Evolutionary conservation across 352 stramenopile species (phyloP), one percentile per base, ranked within the genome.

Genomic region (Pythium vanterpoolii): DNA sequence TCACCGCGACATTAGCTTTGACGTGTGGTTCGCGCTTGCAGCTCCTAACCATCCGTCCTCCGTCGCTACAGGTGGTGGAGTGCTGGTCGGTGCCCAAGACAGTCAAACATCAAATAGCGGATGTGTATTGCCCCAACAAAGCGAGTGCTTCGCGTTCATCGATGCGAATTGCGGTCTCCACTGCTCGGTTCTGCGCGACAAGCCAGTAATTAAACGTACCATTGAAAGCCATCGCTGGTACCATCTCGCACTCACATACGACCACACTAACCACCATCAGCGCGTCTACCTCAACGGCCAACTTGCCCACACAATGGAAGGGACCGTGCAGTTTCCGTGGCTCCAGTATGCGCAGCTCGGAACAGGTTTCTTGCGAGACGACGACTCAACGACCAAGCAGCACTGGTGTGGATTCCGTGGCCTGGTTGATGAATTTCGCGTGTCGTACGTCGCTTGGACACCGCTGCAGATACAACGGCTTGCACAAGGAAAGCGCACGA

Each of bases 331-430:
- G 18, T 87, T 77, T 71, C 33, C 44, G 1, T 79, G 75, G 26
- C 43, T 89, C 6, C 62, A 62, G 13, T 64, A 79, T 50, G 69
- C 73, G n/a, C 84, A 77, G 43, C 53, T 89, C 36, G 79, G 79
- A 34, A 68, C 72, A 2, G 79, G 79, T 18, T 84, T 73, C 53
- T 76, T 81, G 7, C n/a, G n/a, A n/a, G 74, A 77, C 34, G 43
- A 19, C 18, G 52, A 16, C 4, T 70, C 69, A 11, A 56, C 74
- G 50, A 57, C 75, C 4, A 64, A 74, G 16, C 79, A 75, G 34
- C 69, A 69, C 28, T 89, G 79, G 79, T 83, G 79, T 34, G 75
- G 73, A 30, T 89, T 86, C 42, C 83, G 69, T 30, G 79, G 79
- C 5, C 60, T 89, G 9, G 56, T 89, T 1, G 69, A 78, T 47